Conservation (phyloP, 2,329 filamentous ascomycete genomes). For the Delphinella strobiligena region DNA sequence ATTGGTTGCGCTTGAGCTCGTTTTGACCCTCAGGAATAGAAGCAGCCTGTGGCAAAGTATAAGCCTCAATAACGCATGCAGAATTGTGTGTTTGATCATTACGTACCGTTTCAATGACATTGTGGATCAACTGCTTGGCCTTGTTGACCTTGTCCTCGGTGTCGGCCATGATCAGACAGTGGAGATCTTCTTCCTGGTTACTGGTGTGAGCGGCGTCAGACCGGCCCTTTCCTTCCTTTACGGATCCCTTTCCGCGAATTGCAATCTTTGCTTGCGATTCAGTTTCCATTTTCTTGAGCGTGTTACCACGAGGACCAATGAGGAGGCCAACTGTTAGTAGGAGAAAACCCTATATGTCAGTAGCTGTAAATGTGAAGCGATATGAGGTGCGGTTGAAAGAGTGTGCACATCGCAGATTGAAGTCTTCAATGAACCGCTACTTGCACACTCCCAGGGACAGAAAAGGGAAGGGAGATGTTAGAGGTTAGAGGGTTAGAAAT, state of each 20-base stretch:
- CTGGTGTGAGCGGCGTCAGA: constrained; percentile 98
- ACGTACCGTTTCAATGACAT: constrained; percentile 94
- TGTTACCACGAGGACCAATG: constrained; percentile 99
- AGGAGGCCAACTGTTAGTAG: constrained; percentile 95
- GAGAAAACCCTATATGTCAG: constrained; percentile 85
- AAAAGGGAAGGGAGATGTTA: constrained; percentile 26
- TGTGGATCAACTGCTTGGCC: constrained; percentile 95
- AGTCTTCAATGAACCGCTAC: constrained; percentile 5
- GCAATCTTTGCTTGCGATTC: constrained; percentile 98
- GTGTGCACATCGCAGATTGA: constrained; percentile 1
- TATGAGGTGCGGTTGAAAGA: background rate
- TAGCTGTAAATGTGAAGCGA: constrained; percentile 24
- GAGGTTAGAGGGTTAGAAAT: constrained; percentile 81
- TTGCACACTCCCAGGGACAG: constrained; percentile 4
- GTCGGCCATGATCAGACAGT: constrained; percentile 99
- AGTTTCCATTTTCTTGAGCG: constrained; percentile 97
- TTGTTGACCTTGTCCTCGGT: constrained; percentile 99
- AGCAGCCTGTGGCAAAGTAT: constrained; percentile 58
- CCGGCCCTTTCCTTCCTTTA: constrained; percentile 98
- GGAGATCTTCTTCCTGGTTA: constrained; percentile 98
- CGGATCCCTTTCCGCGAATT: constrained; percentile 97
- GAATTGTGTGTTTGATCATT: background rate
- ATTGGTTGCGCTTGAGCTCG: constrained; percentile 96
- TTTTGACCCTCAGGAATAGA: constrained; percentile 98
- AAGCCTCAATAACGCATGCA: constrained; percentile 17